Evolutionary conservation across 306 rosid species (phyloP).

Genomic region (Cucumis sativus): DNA sequence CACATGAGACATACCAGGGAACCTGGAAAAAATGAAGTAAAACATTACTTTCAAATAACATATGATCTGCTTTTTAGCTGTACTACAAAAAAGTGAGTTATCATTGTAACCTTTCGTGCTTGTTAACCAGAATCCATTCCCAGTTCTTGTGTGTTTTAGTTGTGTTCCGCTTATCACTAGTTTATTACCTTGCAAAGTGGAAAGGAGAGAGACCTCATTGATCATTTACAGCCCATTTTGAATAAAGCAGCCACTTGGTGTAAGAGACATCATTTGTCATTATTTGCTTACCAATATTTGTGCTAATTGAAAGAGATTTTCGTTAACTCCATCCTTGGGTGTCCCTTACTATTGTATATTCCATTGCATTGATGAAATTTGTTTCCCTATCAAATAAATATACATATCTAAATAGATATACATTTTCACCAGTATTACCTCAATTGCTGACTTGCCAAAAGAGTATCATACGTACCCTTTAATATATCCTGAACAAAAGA

Average conservation of each 20-base stretch:
- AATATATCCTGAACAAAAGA: slow-evolving; percentile 63
- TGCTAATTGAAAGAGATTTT: neutral
- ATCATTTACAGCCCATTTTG: neutral
- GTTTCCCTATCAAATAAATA: neutral
- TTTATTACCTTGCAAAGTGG: neutral
- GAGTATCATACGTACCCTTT: slow-evolving; percentile 72
- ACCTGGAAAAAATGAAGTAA: slow-evolving; percentile 41
- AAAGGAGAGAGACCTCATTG: neutral
- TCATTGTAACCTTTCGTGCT: too few species aligned
- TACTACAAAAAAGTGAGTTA: neutral
- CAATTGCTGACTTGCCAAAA: slow-evolving; percentile 93
- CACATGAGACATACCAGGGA: slow-evolving; percentile 94
- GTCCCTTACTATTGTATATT: neutral
- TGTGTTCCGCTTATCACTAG: too few species aligned
- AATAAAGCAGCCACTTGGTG: neutral
- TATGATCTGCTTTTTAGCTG: neutral
- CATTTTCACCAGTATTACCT: slow-evolving; percentile 34
- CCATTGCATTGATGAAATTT: neutral
- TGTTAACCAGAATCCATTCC: too few species aligned
- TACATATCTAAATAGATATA: neutral
- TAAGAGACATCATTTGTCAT: neutral
- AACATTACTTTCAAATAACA: neutral
- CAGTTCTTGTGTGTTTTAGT: too few species aligned
- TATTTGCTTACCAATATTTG: neutral
- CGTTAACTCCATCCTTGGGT: neutral